Evolutionary conservation across 2,329 filamentous ascomycete genomes (phyloP).

Genomic region (Plenodomus lindquistii): DNA sequence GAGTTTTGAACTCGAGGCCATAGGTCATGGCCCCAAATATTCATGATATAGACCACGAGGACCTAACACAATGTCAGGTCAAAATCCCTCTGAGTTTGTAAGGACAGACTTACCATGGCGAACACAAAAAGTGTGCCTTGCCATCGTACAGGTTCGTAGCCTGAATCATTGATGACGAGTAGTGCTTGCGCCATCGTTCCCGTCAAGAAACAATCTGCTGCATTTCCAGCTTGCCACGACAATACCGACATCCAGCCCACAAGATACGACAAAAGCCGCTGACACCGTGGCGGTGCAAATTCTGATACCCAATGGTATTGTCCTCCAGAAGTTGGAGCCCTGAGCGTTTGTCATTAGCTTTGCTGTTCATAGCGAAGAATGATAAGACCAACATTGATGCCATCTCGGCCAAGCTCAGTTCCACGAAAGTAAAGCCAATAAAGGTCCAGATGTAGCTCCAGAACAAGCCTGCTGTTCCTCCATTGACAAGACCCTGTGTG

Average conservation of each 20-base stretch:
- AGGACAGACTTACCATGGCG: constrained; percentile 23
- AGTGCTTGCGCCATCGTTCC: constrained; percentile 42
- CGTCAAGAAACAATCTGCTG: constrained; percentile 20
- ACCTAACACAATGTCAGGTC: neutral
- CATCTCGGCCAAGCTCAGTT: constrained; percentile 34
- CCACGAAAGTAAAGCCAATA: constrained; percentile 39
- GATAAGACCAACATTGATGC: constrained; percentile 23
- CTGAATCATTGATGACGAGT: constrained; percentile 43
- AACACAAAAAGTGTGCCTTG: constrained; percentile 55
- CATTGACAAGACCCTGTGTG: constrained; percentile 28
- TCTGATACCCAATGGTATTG: too few relatives aligned
- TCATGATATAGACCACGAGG: constrained; percentile 42
- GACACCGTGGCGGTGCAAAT: constrained; percentile 39
- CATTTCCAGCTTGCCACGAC: constrained; percentile 43
- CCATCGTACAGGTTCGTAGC: constrained; percentile 48
- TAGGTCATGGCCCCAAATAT: constrained; percentile 34
- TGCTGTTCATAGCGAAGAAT: neutral
- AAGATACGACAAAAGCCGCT: constrained; percentile 15
- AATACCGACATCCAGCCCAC: constrained; percentile 46
- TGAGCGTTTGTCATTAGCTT: neutral
- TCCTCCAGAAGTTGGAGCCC: constrained; percentile 16
- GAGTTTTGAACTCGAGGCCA: constrained; percentile 35
- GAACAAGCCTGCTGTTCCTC: constrained; percentile 41
- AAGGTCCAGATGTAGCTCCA: constrained; percentile 40
- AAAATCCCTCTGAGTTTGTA: too few relatives aligned